Conservation (phyloP, 2,329 filamentous ascomycete genomes). For the Rasamsonia emersonii region DNA sequence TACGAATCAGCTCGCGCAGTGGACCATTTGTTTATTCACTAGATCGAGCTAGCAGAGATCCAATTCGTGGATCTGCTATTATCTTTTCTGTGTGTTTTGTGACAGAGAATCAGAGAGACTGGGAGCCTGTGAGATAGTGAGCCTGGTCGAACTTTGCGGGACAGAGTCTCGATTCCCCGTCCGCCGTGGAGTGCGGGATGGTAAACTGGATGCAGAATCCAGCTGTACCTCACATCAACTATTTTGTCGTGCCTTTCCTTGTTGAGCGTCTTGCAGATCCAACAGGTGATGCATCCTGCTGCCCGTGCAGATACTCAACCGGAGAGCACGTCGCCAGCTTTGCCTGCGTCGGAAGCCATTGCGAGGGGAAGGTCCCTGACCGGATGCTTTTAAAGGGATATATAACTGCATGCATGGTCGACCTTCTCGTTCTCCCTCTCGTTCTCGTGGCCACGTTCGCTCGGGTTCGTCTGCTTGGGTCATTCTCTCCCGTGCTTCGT, state of each 20-base stretch:
- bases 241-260: constrained; percentile 12
- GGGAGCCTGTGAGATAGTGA: constrained; percentile 5
- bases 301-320: constrained; percentile 12
- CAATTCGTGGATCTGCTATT: constrained; percentile 24
- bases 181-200: constrained; percentile 4
- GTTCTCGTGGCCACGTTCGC: constrained; percentile 4
- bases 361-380: constrained; percentile 8
- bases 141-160: constrained; percentile 13
- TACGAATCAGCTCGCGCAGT: constrained; percentile 28
- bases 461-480: constrained; percentile 2
- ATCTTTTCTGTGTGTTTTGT: constrained; percentile 22
- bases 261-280: constrained; percentile 15
- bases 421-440: constrained; percentile 2
- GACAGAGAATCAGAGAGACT: constrained; percentile 18
- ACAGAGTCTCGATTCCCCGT: constrained; percentile 5
- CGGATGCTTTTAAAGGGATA: constrained; percentile 1
- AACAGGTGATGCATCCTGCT: constrained; percentile 17
- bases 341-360: constrained; percentile 10
- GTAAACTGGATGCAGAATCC: constrained; percentile 3
- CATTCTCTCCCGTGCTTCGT: constrained; percentile 4
- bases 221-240: constrained; percentile 15
- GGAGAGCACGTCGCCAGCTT: constrained; percentile 10
- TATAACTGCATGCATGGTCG: constrained; percentile 9
- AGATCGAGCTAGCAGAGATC: constrained; percentile 13
- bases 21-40: constrained; percentile 10